Base-by-base conservation (phyloP, 139 green algal species). In the Tetradesmus lagerheimii region DNA sequence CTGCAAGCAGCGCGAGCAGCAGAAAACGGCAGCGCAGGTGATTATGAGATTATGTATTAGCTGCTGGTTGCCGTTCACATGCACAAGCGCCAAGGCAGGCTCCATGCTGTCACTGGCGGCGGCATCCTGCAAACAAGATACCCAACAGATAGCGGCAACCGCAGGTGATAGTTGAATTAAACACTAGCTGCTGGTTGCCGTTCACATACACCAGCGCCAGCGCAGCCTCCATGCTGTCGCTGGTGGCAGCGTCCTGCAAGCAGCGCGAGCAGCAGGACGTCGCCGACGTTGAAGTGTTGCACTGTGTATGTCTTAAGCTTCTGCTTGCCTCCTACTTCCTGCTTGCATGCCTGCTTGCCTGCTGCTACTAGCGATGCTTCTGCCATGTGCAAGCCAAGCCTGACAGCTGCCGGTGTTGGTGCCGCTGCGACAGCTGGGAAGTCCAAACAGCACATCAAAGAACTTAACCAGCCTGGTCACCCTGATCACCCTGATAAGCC, bases 81-180 rank as follows among this genome's bases (percentile, higher is more conserved):
- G 31, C 78, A 12, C 18, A 4, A 57, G 2, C 75, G 3, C 29
- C 29, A 82, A n/a, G n/a, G 84, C 84, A 1, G 67, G 23, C 18
- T 89, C 84, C 50, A 89, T 37, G 43, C 67, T 66, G 41, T 81
- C 64, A 29, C 35, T 53, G 27, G 41, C 39, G 2, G 66, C n/a
- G n/a, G n/a, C 34, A 39, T 89, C 84, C 84, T 89, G 84, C 62
- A 77, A 11, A 11, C 16, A n/a, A n/a, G n/a, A n/a, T n/a, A n/a
- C n/a, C n/a, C n/a, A 31, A 20, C n/a, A n/a, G n/a, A n/a, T n/a
- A n/a, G n/a, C n/a, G 14, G 27, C 15, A 86, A n/a, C 29, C 31
- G n/a, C n/a, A 39, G n/a, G 14, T 78, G 16, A n/a, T n/a, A n/a
- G n/a, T n/a, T n/a, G n/a, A n/a, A 34, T 78, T 34, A 14, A 78